Evolutionary conservation across 495 filamentous ascomycete genomes (phyloP), one percentile per base, ranked within the genome.

Genomic region (Penicillium goetzii): DNA sequence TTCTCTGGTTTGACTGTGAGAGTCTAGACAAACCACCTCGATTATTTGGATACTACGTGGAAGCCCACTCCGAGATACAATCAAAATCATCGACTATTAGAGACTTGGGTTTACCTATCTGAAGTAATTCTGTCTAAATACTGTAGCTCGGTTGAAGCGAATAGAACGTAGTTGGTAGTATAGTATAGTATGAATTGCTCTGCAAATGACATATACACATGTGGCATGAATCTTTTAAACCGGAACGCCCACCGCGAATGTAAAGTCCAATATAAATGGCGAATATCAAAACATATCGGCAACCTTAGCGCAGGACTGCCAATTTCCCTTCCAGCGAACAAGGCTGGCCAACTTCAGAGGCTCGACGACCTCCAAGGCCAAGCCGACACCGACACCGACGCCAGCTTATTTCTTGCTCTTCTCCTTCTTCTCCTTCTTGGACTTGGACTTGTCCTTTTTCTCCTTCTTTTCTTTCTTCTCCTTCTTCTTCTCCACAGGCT

Each of bases 221-320:
- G 52, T 59, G 53, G 41, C 61, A 68, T 60, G 38, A 51, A 62
- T 52, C 50, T 51, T 62, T 65, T 65, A 58, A 58, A 58, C 71
- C 71, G 65, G 71, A 73, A 73, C 71, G 71, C 71, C 71, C 58
- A 63, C 61, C 65, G 63, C 61, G 58, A 56, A 69, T 69, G 66
- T 67, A 64, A 64, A 47, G 58, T 63, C 66, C 55, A 56, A 60
- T 38, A 43, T 49, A 51, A 43, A 57, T 56, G 33, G 33, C 45
- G 36, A 49, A 58, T 54, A 53, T 45, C 25, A 50, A 30, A 56
- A 50, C 21, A 51, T 7, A 6, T 53, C 62, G 7, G 17, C 51
- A 54, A 30, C 17, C 15, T 19, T 19, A 34, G 17, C 26, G 5
- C 15, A 19, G 28, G 34, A 2, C 28, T 54, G 30, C 51, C 51